phyloP scores from a whole-genome alignment of 169 alveolate species.

The Plasmodium chabaudi region DNA sequence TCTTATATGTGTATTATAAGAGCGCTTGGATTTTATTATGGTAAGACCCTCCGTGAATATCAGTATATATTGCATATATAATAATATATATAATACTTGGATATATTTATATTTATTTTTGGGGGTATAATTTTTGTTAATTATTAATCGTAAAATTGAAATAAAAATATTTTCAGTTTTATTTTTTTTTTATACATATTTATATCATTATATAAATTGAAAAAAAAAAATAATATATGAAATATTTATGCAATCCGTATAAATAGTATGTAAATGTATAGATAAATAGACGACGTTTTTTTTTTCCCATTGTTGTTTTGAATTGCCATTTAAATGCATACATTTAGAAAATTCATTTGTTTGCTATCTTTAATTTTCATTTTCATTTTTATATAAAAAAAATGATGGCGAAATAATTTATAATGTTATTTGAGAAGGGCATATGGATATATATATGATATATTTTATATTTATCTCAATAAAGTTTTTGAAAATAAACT shows the following conservation, averaged over 20 bases:
- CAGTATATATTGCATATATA: no score
- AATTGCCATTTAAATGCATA: slow-evolving; percentile 1
- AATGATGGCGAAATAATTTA: neutral
- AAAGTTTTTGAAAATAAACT: neutral
- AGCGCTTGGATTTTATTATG: no score
- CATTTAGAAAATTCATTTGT: slow-evolving; percentile 6
- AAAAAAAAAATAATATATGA: neutral
- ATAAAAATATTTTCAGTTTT: no score
- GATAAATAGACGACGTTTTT: neutral
- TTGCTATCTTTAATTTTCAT: slow-evolving; percentile 21
- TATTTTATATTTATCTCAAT: neutral
- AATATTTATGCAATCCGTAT: neutral
- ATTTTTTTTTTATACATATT: neutral
- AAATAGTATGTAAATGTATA: neutral
- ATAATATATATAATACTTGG: no score
- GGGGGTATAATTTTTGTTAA: no score
- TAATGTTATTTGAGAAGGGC: slow-evolving; percentile 7
- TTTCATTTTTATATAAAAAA: slow-evolving; percentile 7
- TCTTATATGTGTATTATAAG: no score
- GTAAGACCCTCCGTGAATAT: no score
- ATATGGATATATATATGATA: neutral
- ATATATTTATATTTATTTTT: no score
- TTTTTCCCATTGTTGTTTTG: slow-evolving; percentile 2
- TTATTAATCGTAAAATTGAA: no score
- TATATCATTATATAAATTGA: neutral